Conservation (phyloP, 2,329 filamentous ascomycete species). For the Colletotrichum trifolii region DNA sequence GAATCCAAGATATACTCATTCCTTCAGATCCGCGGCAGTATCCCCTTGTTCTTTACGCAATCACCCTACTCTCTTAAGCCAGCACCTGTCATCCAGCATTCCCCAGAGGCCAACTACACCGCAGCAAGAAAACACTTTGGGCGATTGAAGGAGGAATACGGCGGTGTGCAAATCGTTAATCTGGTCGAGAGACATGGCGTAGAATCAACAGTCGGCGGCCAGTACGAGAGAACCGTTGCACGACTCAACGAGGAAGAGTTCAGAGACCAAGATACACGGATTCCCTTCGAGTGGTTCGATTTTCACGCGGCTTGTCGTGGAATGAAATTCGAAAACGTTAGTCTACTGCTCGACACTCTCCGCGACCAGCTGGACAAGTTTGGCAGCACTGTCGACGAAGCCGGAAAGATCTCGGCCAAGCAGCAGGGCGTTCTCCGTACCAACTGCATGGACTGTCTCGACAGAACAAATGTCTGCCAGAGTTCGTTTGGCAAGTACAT, state of each 20-base stretch:
- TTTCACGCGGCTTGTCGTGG: slow-evolving; percentile 93
- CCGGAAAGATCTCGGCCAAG: slow-evolving; percentile 53
- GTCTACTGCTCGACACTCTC: slow-evolving; percentile 78
- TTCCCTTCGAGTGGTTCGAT: slow-evolving; percentile 95
- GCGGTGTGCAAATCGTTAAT: slow-evolving; percentile 80
- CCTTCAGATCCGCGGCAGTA: slow-evolving; percentile 88
- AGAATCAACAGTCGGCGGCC: slow-evolving; percentile 81
- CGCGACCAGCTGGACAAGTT: slow-evolving; percentile 74
- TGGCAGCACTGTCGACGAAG: slow-evolving; percentile 74
- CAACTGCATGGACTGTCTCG: slow-evolving; percentile 98
- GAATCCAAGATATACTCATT: slow-evolving; percentile 80
- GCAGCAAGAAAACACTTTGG: slow-evolving; percentile 86
- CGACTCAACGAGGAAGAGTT: slow-evolving; percentile 72
- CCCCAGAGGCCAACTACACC: slow-evolving; percentile 78
- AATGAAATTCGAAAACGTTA: slow-evolving; percentile 98
- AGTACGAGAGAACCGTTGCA: slow-evolving; percentile 77
- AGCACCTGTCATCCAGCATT: slow-evolving; percentile 83
- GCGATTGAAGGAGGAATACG: slow-evolving; percentile 76
- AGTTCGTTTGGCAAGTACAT: slow-evolving; percentile 88
- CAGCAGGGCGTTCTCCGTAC: slow-evolving; percentile 88
- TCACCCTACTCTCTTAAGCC: slow-evolving; percentile 95
- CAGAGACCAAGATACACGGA: slow-evolving; percentile 51
- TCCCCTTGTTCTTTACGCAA: slow-evolving; percentile 95
- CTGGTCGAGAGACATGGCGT: slow-evolving; percentile 89
- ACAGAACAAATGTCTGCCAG: slow-evolving; percentile 95